Evolutionary conservation across 2,329 filamentous ascomycete genomes (phyloP), one percentile per base, ranked within the genome.

Genomic region (Emmonsiellopsis sp.): DNA sequence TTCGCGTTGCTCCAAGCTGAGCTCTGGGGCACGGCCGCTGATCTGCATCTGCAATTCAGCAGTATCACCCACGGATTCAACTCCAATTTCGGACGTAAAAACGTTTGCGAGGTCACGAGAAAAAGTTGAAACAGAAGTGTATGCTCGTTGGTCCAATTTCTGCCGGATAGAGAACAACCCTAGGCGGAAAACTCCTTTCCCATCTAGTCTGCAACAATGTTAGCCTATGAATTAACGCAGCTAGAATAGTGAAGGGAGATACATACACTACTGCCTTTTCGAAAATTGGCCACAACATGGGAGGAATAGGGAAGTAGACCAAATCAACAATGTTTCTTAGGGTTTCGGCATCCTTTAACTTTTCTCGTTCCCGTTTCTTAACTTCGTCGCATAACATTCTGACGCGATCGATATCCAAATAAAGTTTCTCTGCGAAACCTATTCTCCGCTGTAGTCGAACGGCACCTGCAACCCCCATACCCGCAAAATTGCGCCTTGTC

Each of bases 401-500:
- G 54, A 97, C 77, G 63, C 84, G 83, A 57, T 87, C 84, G 56
- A 98, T 82, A 65, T 97, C 91, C 53, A 63, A 60, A 56, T 65
- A 69, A 34, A 73, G 63, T 40, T 77, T 79, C 60, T 91, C 80
- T 6, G 89, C 90, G 67, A 98, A 98, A 57, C 92, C 87, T 60
- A 97, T 91, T 44, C 93, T 84, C 54, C 90, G 80, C 49, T 85
- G 78, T 33, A 98, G 77, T 48, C 89, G 81, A 31, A 86, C 80
- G 62, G 85, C 84, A 52, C 93, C 93, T 46, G 83, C 84, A 42
- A 87, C 84, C 6, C 93, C 93, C 88, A 97, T 95, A 39, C 87
- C 86, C n/a, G 87, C 87, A 70, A 96, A 98, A 69, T 97, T 92
- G 55, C 93, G 86, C 51, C 93, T 82, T 2, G 93, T 96, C 59